Evolutionary conservation across 257 asterid genomes (phyloP), one percentile per base, ranked within the genome.

Genomic region (Plantago major): DNA sequence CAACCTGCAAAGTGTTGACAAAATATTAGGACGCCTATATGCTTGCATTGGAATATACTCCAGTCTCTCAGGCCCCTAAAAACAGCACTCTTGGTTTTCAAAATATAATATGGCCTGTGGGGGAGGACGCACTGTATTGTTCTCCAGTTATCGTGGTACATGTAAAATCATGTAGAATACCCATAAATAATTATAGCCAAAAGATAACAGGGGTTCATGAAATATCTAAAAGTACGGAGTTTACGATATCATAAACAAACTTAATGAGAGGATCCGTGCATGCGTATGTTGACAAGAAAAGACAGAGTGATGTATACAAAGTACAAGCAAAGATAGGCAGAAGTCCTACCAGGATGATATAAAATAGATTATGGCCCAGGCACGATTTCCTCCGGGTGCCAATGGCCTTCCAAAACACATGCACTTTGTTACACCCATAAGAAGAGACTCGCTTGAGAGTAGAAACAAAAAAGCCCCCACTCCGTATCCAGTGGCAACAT

Each of bases 391-490:
- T 22, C 96, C 95, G 3, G 97, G 96, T 33, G 87, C 68, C 74
- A 90, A 79, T 64, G 96, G 88, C 65, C 78, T 79, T 63, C 97
- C 96, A 12, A 90, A 85, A 65, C 97, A 87, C 96, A 90, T 90
- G 95, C 93, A 87, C 68, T 79, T 85, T 33, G 97, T 87, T 72
- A 90, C 91, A 17, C 88, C 91, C 96, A 93, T 89, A 52, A 93
- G 84, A 58, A 93, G 73, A 55, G 96, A 84, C 76, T 93, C 91
- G 0, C 99, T 81, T 58, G 97, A 83, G 28, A 93, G 88, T 66
- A 89, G 91, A 68, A 89, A 93, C 82, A 93, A 73, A 86, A 89
- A 86, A 58, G 89, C 87, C 43, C 97, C 98, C 10, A 84, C 97
- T 50, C 97, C 98, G 64, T 89, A 92, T 56, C 98, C 98, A 45